Base-by-base conservation (phyloP, 257 asterid genomes). In the Misopates orontium region DNA sequence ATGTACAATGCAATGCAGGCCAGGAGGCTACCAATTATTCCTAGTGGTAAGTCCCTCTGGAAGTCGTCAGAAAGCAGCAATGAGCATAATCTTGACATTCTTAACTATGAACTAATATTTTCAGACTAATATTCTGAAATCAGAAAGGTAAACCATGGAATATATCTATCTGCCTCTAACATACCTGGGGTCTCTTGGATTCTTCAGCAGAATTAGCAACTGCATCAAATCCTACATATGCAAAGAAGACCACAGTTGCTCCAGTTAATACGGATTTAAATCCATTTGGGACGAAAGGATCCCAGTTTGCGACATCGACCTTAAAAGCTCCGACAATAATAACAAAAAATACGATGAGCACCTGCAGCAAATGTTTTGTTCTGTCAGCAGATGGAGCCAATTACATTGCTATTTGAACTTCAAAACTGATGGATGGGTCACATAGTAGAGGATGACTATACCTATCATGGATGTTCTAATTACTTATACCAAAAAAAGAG, bases 171-270 rank as follows among this genome's bases (percentile, higher is more conserved):
- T 51, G 44, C 57, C 72, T 54, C 47, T 42, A 49, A 32, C 71
- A 39, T 73, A 90, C 98, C 94, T 93, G 95, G 22, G 99, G 99
- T 60, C 76, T 90, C 84, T 87, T 93, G 68, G 96, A 80, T 80
- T 93, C 99, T 83, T 93, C 99, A 1, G 99, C 99, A 73, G 99
- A 90, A 75, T 90, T 93, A 67, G 99, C 99, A 67, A 93, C 99
- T 17, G 96, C 97, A 74, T 93, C 97, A 73, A 93, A 93, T 69
- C 97, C 99, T 66, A 90, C 97, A 68, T 93, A 93, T 56, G 99
- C 95, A 79, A 93, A 93, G 84, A 93, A 93, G 68, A 86, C 97
- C 42, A 93, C 92, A 13, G 97, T 90, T 71, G 97, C 99, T 77
- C 96, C 97, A 11, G 97, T 93, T 79, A 93, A 57, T 72, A 93